Evolutionary conservation across 352 stramenopile genomes (phyloP), one percentile per base, ranked within the genome.

Genomic region (Paralagenidium karlingii): DNA sequence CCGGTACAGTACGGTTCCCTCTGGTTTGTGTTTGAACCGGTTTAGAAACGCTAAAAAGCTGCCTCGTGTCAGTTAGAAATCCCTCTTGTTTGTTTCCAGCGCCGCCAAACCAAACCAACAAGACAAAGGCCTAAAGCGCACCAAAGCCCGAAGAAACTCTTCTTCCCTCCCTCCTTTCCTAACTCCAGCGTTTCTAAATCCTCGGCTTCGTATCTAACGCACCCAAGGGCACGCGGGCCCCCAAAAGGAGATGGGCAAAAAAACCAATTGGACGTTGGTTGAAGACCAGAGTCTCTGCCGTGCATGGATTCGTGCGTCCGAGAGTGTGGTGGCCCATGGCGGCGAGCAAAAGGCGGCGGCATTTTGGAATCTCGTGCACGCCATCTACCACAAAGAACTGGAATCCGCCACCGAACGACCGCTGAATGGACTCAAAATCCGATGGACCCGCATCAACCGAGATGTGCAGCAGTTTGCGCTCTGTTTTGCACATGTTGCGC

Each of bases 381-480:
- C 78, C 27, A 31, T 84, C 37, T 87, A 84, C 59, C 73, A 82
- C 30, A 44, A 64, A 2, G 69, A 87, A 51, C 38, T 78, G 32
- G 54, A 64, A n/a, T 63, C 63, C 16, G 45, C 61, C 3, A 57
- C 80, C 24, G 67, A 84, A 50, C 65, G 73, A 3, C 65, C 67
- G 34, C 55, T 80, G 22, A 87, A 63, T 18, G 73, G 73, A 1
- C 65, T 87, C 42, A 87, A 87, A 40, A 77, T 87, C 55, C 67
- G 73, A 38, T 87, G 69, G 69, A 82, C 67, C 27, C 73, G 73
- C 40, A 81, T 87, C 48, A 84, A 87, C 34, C 66, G 66, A 40
- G 73, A 87, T 43, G 74, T 77, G 28, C 69, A 84, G 47, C 73
- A 68, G 50, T 87, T 87, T 38, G 65, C 69, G 9, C 29, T 57